Base-by-base conservation (phyloP, 441 rosid genomes). In the Croton laevigatus region DNA sequence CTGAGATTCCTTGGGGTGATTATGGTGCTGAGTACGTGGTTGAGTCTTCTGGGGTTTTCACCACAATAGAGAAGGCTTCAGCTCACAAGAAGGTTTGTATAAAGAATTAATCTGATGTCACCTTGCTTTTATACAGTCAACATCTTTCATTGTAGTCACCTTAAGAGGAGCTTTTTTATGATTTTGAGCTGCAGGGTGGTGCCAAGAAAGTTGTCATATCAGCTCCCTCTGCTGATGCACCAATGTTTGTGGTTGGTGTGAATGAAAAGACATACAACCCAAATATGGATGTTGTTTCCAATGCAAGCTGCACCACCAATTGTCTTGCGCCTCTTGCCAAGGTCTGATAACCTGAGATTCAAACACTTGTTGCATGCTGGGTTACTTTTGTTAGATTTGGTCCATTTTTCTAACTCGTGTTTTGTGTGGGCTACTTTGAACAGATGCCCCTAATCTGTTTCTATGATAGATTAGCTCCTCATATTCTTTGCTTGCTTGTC, bases 261-360 rank as follows among this genome's bases (percentile, higher is more conserved):
- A 95, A 95, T 71, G 99, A 95, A 87, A 79, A 84, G 73, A 71
- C 86, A 62, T 95, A 93, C 87, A 79, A 84, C 75, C 84, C 97
- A 66, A 86, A 72, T 84, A 95, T 95, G 97, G 91, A 95, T 71
- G 72, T 93, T 65, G 98, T 95, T 78, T 95, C 99, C 73, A 96
- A 96, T 74, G 99, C 99, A 55, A 96, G 99, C 80, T 96, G 99
- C 82, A 96, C 99, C 45, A 96, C 99, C 75, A 96, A 91, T 78
- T 96, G 98, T 80, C 98, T 96, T 81, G 97, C 97, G 72, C 98
- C 98, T 79, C 94, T 93, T 81, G 99, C 99, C 34, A 96, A 96
- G 99, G 99, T 91, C 70, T 72, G 78, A 59, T 66, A 54, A 44
- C 64, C 74, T 38, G 36, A 57, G 40, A 37, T 57, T 70, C 76